Base-by-base conservation (phyloP, 352 stramenopile species). In the Pythium coloratum region DNA sequence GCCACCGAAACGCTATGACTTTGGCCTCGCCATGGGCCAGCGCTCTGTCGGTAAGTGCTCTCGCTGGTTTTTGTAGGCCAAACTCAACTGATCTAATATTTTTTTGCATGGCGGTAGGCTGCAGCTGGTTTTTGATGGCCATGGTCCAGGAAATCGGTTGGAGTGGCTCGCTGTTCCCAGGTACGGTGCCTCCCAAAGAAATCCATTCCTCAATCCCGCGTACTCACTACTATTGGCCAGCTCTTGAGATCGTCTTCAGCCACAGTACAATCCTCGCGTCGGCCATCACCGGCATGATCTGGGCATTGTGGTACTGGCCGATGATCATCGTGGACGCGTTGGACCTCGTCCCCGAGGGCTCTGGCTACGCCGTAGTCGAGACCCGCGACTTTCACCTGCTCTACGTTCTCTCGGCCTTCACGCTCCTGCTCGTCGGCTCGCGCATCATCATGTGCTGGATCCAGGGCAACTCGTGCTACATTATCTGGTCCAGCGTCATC, bases 391-490 rank as follows among this genome's bases (percentile, higher is more conserved):
- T 91, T 66, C 80, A 94, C 55, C 53, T 95, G 32, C 38, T 90
- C 64, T 94, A 93, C 69, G 86, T 95, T 55, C 76, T 95, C 20
- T 66, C 76, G 18, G 76, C 89, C 26, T 94, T 95, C 59, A 95
- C 86, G 30, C 71, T 94, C 0, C 67, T 95, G 55, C 74, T 94
- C 20, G 75, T 95, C 26, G 88, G 88, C 16, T 91, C 88, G 28
- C 88, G 88, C 50, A 92, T 95, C 75, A 95, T 92, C 70, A 95
- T 95, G 88, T 94, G 88, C 77, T 95, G 88, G 88, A 94, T 95
- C 64, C 88, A 95, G 69, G 88, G 88, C 75, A 93, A 93, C 62
- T 91, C 88, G 42, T 88, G 80, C 79, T 92, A 92, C 72, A 81
- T 93, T 65, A 94, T 95, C 73, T 95, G 88, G 88, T 93, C 88